Evolutionary conservation across 1,284 basidiomycete genomes (phyloP).

Genomic region (Flammula alnicola): DNA sequence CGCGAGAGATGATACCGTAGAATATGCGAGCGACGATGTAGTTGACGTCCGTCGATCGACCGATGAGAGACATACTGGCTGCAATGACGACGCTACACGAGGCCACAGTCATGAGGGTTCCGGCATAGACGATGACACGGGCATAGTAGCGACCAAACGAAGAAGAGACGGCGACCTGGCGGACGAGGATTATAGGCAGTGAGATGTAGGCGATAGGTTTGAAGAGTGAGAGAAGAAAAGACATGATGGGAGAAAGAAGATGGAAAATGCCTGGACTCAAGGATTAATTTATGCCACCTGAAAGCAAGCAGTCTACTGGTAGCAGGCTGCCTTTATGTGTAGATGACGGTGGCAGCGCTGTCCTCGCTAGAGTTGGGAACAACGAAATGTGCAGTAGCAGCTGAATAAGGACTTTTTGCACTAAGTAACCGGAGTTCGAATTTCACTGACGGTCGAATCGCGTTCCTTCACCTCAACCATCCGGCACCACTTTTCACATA

Average conservation of each 20-base stretch:
- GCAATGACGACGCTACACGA: constrained; percentile 79
- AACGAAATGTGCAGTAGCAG: not conserved
- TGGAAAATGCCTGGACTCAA: no score
- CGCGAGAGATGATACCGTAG: constrained; percentile 70
- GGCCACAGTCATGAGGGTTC: constrained; percentile 75
- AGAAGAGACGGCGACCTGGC: constrained; percentile 56
- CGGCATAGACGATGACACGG: constrained; percentile 75
- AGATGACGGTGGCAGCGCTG: no score
- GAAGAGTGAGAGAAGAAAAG: constrained; percentile 59
- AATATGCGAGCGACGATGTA: constrained; percentile 86
- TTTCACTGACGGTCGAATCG: no score
- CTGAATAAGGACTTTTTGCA: constrained; percentile 21
- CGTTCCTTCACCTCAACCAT: no score
- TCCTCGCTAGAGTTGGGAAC: no score
- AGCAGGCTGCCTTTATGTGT: no score
- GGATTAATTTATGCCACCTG: no score
- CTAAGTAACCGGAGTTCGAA: constrained; percentile 24
- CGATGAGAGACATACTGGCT: constrained; percentile 70
- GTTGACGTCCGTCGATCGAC: constrained; percentile 85
- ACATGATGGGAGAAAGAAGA: constrained; percentile 53
- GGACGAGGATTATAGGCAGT: constrained; percentile 65
- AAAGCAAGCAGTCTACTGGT: no score
- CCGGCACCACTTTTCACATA: constrained; percentile 10
- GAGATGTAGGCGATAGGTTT: constrained; percentile 77
- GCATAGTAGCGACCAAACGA: constrained; percentile 75